phyloP scores from a whole-genome alignment of 192 early-diverging fungal genomes.

The Coemansia biformis region DNA sequence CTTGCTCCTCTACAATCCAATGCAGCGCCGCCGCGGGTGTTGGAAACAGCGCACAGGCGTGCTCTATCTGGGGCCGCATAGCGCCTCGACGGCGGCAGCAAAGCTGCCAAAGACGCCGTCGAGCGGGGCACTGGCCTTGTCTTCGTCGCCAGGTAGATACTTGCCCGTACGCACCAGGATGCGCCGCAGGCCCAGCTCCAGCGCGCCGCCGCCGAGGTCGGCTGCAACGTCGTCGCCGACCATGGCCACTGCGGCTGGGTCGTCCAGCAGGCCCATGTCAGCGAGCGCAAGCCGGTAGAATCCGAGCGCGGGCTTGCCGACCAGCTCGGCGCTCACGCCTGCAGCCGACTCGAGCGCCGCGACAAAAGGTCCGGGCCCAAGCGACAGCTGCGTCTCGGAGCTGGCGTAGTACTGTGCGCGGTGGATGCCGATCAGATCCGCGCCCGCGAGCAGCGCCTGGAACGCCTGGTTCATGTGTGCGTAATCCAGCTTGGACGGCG shows the following conservation, averaged over 20 bases:
- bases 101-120: slow-evolving; percentile 61
- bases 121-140: slow-evolving; percentile 38
- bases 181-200: slow-evolving; percentile 63
- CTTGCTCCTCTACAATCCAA: too few relatives aligned
- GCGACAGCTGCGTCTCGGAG: slow-evolving; percentile 52
- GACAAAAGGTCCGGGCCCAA: slow-evolving; percentile 90
- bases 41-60: too few relatives aligned
- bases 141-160: slow-evolving; percentile 71
- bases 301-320: slow-evolving; percentile 73
- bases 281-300: slow-evolving; percentile 77
- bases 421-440: slow-evolving; percentile 75
- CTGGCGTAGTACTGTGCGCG: slow-evolving; percentile 74
- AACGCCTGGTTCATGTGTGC: slow-evolving; percentile 72
- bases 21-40: too few relatives aligned
- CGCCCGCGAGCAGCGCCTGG: slow-evolving; percentile 55
- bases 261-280: slow-evolving; percentile 55
- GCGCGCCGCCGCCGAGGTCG: slow-evolving; percentile 77
- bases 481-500: slow-evolving; percentile 54
- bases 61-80: slow-evolving; percentile 20
- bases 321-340: slow-evolving; percentile 57
- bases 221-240: slow-evolving; percentile 83
- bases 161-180: slow-evolving; percentile 75
- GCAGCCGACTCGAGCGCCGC: slow-evolving; percentile 76
- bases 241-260: slow-evolving; percentile 63
- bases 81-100: slow-evolving; percentile 59